A percentile compares a stretch with the other conserved stretches of the same genome.
These are phyloP conservation scores for Yarrowia keelungensis DNA, from an alignment of 805 yeast genomes.

Conservation along the genomic window DNA sequence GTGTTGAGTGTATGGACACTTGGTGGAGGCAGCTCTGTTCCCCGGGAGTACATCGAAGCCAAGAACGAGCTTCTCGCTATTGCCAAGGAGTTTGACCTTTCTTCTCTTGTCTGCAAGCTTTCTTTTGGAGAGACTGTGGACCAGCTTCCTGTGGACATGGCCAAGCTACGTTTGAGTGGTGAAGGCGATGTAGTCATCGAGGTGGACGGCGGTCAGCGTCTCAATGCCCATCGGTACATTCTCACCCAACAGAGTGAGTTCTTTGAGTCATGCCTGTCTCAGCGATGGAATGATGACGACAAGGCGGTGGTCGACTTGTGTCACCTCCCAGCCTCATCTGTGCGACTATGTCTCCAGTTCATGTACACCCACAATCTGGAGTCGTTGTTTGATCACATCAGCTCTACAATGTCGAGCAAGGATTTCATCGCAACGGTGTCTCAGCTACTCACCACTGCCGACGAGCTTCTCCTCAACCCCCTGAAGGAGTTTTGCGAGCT, in stretches of 20 bases:
- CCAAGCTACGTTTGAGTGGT: not conserved
- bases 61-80: constrained; percentile 45
- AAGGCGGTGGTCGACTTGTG: constrained; percentile 51
- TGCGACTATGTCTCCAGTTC: constrained; percentile 62
- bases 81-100: constrained; percentile 42
- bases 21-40: constrained; percentile 43
- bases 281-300: constrained; percentile 57
- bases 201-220: not conserved
- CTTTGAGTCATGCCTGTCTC: constrained; percentile 65
- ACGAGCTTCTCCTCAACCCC: constrained; percentile 65
- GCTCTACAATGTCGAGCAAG: constrained; percentile 43
- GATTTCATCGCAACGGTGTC: constrained; percentile 62
- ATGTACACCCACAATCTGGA: constrained; percentile 55
- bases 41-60: constrained; percentile 40
- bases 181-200: not conserved
- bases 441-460: constrained; percentile 66
- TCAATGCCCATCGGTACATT: constrained; percentile 56
- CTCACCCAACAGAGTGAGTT: constrained; percentile 62
- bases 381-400: constrained; percentile 48
- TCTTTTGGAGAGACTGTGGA: constrained; percentile 37
- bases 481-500: constrained; percentile 69
- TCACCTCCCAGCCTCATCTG: constrained; percentile 54
- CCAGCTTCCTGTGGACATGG: constrained; percentile 7
- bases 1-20: constrained; percentile 44
- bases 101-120: constrained; percentile 39